These are phyloP conservation scores for Monilinia aucupariae DNA, from an alignment of 2,329 filamentous ascomycete species.

Conservation along the genomic window DNA sequence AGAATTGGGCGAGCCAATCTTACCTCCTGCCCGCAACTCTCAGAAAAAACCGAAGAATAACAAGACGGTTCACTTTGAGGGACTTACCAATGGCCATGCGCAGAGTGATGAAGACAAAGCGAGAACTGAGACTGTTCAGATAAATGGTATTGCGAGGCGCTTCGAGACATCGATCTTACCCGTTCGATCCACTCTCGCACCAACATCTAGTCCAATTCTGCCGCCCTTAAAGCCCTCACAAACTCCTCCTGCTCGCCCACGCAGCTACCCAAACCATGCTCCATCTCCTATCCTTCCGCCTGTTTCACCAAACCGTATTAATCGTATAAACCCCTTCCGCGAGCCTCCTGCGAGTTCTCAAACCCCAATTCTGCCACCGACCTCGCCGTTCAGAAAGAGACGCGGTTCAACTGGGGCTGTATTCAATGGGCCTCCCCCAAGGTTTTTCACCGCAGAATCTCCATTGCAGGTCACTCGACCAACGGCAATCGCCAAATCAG, in stretches of 20 bases:
- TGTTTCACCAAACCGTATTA: too few species aligned
- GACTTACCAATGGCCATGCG: not conserved
- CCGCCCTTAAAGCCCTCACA: too few species aligned
- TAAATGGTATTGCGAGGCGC: not conserved
- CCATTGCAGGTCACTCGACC: not conserved
- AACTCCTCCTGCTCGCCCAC: not conserved
- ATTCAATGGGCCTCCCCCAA: not conserved
- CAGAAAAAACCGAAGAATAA: not conserved
- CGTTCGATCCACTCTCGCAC: not conserved
- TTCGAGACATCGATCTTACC: not conserved
- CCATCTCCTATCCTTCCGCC: not conserved
- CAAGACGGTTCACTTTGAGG: not conserved
- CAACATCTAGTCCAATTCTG: not conserved
- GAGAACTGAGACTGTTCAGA: not conserved
- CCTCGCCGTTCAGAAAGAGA: constrained; percentile 2
- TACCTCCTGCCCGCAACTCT: not conserved
- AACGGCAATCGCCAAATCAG: not conserved
- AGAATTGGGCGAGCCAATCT: constrained; percentile 1
- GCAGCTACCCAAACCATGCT: not conserved
- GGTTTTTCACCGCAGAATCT: not conserved
- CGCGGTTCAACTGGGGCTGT: not conserved
- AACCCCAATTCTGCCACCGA: constrained; percentile 9
- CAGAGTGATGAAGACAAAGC: not conserved
- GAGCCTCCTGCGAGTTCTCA: not conserved
- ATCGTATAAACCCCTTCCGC: not conserved